Evolutionary conservation across 2,329 filamentous ascomycete genomes (phyloP), one percentile per base, ranked within the genome.

Genomic region (Venturia aucupariae): DNA sequence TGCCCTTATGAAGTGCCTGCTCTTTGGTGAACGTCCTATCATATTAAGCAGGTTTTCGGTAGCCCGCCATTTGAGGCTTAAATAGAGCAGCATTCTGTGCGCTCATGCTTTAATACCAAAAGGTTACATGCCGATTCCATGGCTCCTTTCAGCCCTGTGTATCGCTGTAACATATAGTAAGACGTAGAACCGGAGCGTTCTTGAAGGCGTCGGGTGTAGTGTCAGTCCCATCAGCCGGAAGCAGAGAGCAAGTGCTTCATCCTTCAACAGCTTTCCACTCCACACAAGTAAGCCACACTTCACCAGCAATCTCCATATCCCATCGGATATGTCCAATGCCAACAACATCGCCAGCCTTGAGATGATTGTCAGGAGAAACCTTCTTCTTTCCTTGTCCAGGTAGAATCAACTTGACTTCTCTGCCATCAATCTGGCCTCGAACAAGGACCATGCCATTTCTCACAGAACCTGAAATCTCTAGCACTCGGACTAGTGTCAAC

Each of bases 251-350:
- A 19, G 8, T 17, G 44, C n/a, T 19, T 60, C 59, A 60, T 44
- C 41, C 41, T 13, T 60, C n/a, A 24, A 32, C 59, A 42, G 72
- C 63, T 22, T 68, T 65, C 78, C 78, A 80, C 62, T 80, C 77
- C 27, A 78, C 76, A 59, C 71, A 77, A 19, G 79, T 73, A 15
- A 70, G 66, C 75, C 76, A 79, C 41, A 48, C 72, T 61, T 69
- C 66, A 2, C 70, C 72, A 0, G 69, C 68, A 30, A 78, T 64
- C 62, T 74, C 70, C 11, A 79, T 70, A 51, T 77, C 72, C 78
- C 78, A 80, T 44, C 71, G 70, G 4, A 78, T 77, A 55, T 74
- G 69, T 61, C 74, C 68, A 7, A 80, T 65, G 0, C 74, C 75
- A 7, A 80, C 68, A 1, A 75, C 62, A 65, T 68, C 68, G 11